Conservation (phyloP, 2,329 filamentous ascomycete species). For the Pezizomycotina sp. region DNA sequence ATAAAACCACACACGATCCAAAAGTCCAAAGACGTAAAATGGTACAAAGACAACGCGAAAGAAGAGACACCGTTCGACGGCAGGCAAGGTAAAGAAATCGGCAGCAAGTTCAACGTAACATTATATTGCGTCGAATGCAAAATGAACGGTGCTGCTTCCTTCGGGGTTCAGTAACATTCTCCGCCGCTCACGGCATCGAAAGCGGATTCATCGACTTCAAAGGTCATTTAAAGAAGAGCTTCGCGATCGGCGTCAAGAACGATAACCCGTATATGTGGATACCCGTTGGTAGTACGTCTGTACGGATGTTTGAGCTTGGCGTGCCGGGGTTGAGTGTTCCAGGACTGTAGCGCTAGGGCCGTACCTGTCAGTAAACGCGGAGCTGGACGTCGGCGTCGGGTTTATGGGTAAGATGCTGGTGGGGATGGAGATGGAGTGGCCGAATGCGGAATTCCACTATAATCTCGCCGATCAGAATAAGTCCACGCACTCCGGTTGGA, state of each 20-base stretch:
- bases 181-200: slow-evolving; percentile 11
- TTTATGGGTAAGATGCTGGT: slow-evolving; percentile 11
- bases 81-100: too few species aligned
- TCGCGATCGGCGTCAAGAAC: slow-evolving; percentile 11
- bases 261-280: slow-evolving; percentile 7
- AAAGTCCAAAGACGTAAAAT: too few species aligned
- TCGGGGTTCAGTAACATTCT: slow-evolving; percentile 12
- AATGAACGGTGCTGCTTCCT: slow-evolving; percentile 8
- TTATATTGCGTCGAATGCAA: slow-evolving; percentile 17
- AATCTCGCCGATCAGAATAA: slow-evolving; percentile 8
- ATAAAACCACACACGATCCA: too few species aligned
- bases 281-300: slow-evolving; percentile 1
- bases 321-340: slow-evolving; percentile 13
- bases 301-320: slow-evolving; percentile 13
- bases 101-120: slow-evolving; percentile 8
- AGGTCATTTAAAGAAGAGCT: slow-evolving; percentile 11
- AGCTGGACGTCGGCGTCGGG: slow-evolving; percentile 8
- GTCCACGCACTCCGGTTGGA: slow-evolving; percentile 10
- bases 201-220: slow-evolving; percentile 15
- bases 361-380: slow-evolving; percentile 13
- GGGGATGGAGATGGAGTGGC: slow-evolving; percentile 13
- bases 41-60: too few species aligned
- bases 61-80: too few species aligned
- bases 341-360: slow-evolving; percentile 12
- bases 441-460: slow-evolving; percentile 10